Evolutionary conservation across 78 protist genomes (phyloP), one percentile per base, ranked within the genome.

Genomic region (Dictyostelium capitatum): DNA sequence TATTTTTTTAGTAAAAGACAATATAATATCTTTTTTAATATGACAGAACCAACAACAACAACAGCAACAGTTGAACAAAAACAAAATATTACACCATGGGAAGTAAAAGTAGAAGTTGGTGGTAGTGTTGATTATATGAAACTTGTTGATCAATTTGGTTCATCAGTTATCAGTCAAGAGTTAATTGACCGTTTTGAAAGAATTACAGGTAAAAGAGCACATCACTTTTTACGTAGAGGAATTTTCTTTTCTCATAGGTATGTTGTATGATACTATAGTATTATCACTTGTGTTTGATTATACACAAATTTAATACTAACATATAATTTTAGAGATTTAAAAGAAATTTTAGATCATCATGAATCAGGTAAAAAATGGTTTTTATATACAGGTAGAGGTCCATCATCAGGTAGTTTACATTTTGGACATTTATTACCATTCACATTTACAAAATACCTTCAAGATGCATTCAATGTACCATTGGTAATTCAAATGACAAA

Each of bases 321-420:
- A 37, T n/a, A n/a, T n/a, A n/a, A n/a, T n/a, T n/a, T n/a, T n/a
- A 97, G 99, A 47, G 99, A 98, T 20, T 84, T 98, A 43, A 57
- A 90, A 50, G 77, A 57, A n/a, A 8, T 97, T 25, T 96, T 98
- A 46, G 98, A 96, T 72, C 43, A 43, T 59, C 95, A 95, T 50
- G 99, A 98, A 91, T 1, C 75, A n/a, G 98, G 97, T 11, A 74
- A 91, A 73, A 99, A 98, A 15, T 97, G 99, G 80, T 99, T 97
- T 94, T 94, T 99, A 51, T 99, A 99, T 97, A 99, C 99, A 6
- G 99, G 99, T 11, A 97, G 99, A 19, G 99, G 99, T 12, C 99
- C 99, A 8, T 82, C 97, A 15, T 80, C 97, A n/a, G 99, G 96
- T 20, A 19, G 98, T 47, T 91, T 99, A 94, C 99, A 99, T 80